Evolutionary conservation across 2,329 filamentous ascomycete genomes (phyloP), one percentile per base, ranked within the genome.

Genomic region (Decorospora gaudefroyi): DNA sequence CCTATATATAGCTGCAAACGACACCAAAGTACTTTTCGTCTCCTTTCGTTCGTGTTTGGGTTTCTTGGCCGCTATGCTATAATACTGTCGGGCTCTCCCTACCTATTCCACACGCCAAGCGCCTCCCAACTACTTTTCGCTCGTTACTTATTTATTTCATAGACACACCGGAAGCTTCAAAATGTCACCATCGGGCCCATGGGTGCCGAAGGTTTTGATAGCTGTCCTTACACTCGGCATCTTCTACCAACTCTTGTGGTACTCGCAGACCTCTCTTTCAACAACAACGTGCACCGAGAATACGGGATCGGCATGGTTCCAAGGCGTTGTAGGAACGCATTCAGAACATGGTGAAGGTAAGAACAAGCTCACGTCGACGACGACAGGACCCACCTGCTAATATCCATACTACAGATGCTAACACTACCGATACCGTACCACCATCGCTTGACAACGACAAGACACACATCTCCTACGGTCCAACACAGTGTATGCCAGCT

Each of bases 381-480:
- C 21, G 21, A 6, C 21, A 10, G 6, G 10, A 23, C 21, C 10
- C 6, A 23, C 21, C 6, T 10, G 10, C 10, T 10, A 6, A 23
- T 9, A 6, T 25, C 5, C 13, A 21, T 6, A 2, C 18, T 10
- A 15, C 18, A 18, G 18, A n/a, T 10, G 13, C n/a, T 12, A 21
- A 4, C 12, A 5, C 25, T 6, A 12, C 8, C 9, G 21, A 6
- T 23, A 9, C 3, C 9, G 4, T 23, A 4, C 31, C n/a, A 3
- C 30, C 35, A 30, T 10, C 23, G 10, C 18, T 36, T 26, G 42
- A 46, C 16, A 42, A 42, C 28, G 12, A 17, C 10, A 40, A 39
- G 13, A 51, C 29, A 8, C 54, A 57, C 36, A 31, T 54, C 10
- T 44, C 45, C 9, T 55, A 62, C 17, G 57, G 57, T 13, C 21